phyloP scores from a whole-genome alignment of 2,329 filamentous ascomycete genomes.

The Xylaria sp. region DNA sequence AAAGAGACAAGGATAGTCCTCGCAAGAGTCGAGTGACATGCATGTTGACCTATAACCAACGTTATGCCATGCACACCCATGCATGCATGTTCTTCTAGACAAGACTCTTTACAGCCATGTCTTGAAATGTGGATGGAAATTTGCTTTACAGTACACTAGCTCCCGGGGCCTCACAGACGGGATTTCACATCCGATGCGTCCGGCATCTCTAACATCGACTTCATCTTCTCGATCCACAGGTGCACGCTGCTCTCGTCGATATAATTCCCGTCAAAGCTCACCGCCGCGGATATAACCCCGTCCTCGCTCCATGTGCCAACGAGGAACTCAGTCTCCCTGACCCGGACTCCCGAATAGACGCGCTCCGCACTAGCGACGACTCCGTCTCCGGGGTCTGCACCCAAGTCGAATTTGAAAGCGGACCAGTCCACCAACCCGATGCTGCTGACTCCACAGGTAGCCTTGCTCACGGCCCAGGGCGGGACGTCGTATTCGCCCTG shows the following conservation, averaged over 20 bases:
- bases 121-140: neutral
- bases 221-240: conserved; percentile 33
- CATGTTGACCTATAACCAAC: neutral
- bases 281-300: conserved; percentile 26
- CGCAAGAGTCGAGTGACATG: neutral
- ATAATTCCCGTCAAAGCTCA: conserved; percentile 37
- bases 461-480: conserved; percentile 1
- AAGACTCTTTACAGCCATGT: neutral
- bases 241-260: conserved; percentile 32
- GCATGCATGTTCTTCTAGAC: neutral
- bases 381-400: conserved; percentile 31
- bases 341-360: conserved; percentile 27
- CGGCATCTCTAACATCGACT: conserved; percentile 29
- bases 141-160: neutral
- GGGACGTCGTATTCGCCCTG: conserved; percentile 26
- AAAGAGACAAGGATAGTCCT: neutral
- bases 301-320: conserved; percentile 34
- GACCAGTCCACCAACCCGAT: conserved; percentile 36
- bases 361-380: conserved; percentile 32
- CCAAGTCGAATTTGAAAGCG: conserved; percentile 19
- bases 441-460: conserved; percentile 37
- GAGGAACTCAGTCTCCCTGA: conserved; percentile 36
- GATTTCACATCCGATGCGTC: conserved; percentile 14
- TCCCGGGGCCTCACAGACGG: conserved; percentile 15
- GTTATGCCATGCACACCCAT: neutral